Evolutionary conservation across 2,329 filamentous ascomycete species (phyloP), one percentile per base, ranked within the genome.

Genomic region (Clonostachys rhizophaga): DNA sequence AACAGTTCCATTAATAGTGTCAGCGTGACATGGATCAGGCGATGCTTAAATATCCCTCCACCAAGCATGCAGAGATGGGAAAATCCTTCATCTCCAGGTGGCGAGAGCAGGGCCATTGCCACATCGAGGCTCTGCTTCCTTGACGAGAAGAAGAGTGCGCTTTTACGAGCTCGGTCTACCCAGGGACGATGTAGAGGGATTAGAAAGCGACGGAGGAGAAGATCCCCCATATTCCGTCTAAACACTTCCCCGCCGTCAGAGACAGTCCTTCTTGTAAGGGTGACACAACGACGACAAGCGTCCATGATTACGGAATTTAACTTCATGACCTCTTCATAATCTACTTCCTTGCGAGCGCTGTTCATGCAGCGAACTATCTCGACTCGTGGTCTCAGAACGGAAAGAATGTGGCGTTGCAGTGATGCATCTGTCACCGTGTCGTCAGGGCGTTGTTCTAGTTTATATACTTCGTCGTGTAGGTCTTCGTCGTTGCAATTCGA

Each of bases 171-270:
- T 48, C 66, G 60, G 36, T 58, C 57, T 36, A 68, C 68, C 54
- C 73, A 80, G 1, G 72, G 64, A 6, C 68, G 70, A 50, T 84
- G 79, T 0, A 84, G 62, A 1, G 71, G 67, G 13, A 83, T 68
- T 3, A 82, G 53, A 54, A 80, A 82, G 14, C 80, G 75, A 6
- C 75, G 74, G 5, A 77, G 63, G 1, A 77, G 62, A 39, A 75
- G 72, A 43, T 80, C 71, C 24, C 78, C 59, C 5, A 81, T 55
- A 48, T 78, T 78, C 3, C 67, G 59, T 37, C 74, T 68, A 48
- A 75, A 76, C 0, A 56, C 63, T 16, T 36, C 20, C 6, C 14
- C 33, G 5, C 12, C 18, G 43, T 55, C 55, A 7, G 44, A 44
- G 2, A 54, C 56, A 34, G 53, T 59, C 16, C 24, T 30, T 30